Base-by-base conservation (phyloP, 1,284 basidiomycete genomes). In the Athelia sp. region DNA sequence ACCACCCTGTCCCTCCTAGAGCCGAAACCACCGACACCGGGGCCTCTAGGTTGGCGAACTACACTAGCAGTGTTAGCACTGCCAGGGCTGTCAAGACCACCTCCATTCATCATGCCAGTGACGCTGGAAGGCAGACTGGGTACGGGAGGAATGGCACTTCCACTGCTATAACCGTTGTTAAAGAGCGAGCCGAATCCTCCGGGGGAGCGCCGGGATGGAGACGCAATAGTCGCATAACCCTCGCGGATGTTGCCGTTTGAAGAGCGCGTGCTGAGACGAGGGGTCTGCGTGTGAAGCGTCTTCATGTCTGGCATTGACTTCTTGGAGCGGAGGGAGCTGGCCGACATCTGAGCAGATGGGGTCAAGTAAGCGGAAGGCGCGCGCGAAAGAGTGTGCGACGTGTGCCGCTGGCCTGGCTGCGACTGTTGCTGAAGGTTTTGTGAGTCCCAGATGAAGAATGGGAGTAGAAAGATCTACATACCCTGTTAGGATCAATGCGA, bases 271-370 rank as follows among this genome's bases (percentile, higher is more conserved):
- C 76, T 82, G 43, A 96, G 77, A 45, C 90, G 85, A 31, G 90
- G 84, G 1, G 88, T 80, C 50, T 87, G 86, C 36, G 88, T 81
- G 51, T 93, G 89, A 53, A 90, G 73, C 54, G 79, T 90, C 69
- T 89, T 90, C 87, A 83, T 90, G 74, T 84, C 90, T 2, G 94
- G 94, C 94, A 97, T 97, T 15, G 92, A 95, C 71, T 96, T 96
- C 76, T 97, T 97, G 67, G 87, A 82, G 45, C 93, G 83, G 50
- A 96, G 75, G 24, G 81, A 73, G 56, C 70, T 75, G 23, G 76
- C 67, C 38, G 79, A 58, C 46, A 71, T 65, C 47, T 80, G 74
- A 47, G 75, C 69, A 11, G 77, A 76, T 19, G 75, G 76, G 26
- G 75, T 75, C 47, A 87, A 75, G 67, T 85, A 90, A 18, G 79